These are phyloP conservation scores for Vararia minispora DNA, from an alignment of 768 basidiomycete genomes.

Conservation along the genomic window DNA sequence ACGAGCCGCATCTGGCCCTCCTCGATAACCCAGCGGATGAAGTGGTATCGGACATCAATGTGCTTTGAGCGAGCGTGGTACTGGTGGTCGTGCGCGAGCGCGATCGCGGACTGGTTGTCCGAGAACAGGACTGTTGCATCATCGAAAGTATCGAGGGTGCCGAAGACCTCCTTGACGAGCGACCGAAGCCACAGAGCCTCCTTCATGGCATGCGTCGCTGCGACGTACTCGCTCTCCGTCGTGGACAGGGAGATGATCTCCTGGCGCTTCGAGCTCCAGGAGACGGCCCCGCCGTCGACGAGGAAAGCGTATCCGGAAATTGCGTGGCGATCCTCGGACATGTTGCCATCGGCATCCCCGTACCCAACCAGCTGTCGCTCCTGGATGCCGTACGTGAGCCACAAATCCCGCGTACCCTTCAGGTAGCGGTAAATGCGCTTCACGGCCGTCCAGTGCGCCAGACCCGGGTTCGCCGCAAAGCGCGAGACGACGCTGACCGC, in stretches of 20 bases:
- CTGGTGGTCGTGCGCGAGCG: slow-evolving; percentile 18
- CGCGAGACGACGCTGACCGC: slow-evolving; percentile 16
- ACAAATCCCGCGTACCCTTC: slow-evolving; percentile 10
- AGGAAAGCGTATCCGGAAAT: slow-evolving; percentile 21
- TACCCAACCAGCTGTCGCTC: slow-evolving; percentile 8
- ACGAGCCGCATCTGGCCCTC: slow-evolving; percentile 9
- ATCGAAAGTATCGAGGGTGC: no score
- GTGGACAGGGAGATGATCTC: slow-evolving; percentile 21
- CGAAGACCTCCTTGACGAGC: background rate
- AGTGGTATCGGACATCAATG: slow-evolving; percentile 26
- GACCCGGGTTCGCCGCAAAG: slow-evolving; percentile 15
- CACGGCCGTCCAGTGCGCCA: slow-evolving; percentile 18
- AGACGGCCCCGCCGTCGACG: slow-evolving; percentile 18
- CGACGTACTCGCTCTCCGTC: slow-evolving; percentile 24
- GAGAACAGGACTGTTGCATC: slow-evolving; percentile 20
- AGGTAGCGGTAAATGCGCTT: slow-evolving; percentile 19
- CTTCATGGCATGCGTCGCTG: slow-evolving; percentile 15
- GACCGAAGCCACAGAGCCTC: slow-evolving; percentile 17
- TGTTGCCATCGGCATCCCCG: slow-evolving; percentile 19
- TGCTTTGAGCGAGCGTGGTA: slow-evolving; percentile 26
- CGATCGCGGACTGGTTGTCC: slow-evolving; percentile 28
- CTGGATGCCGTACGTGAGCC: slow-evolving; percentile 1
- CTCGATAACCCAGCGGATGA: slow-evolving; percentile 20
- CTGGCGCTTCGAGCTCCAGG: slow-evolving; percentile 25
- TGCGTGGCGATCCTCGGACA: slow-evolving; percentile 15